Base-by-base conservation (phyloP, 2,329 filamentous ascomycete genomes). In the Nothopassalora personata region DNA sequence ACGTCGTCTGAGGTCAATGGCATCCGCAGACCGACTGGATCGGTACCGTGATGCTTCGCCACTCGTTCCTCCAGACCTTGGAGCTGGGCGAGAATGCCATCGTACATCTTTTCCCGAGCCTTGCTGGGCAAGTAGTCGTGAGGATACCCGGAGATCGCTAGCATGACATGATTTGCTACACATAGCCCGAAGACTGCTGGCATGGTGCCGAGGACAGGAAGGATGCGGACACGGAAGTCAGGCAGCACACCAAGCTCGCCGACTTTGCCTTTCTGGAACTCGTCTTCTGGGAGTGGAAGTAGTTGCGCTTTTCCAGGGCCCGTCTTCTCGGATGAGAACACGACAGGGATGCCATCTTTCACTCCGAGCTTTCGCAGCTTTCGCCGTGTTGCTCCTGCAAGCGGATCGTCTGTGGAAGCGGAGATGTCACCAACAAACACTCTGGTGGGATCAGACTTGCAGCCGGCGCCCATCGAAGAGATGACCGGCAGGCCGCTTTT, bases 181-280 rank as follows among this genome's bases (percentile, higher is more conserved):
- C 88, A 89, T 57, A 97, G 89, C 8, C 94, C 94, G 73, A 99
- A 99, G 0, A 97, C 87, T 2, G 94, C 93, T 0, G 94, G 94
- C 92, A 99, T 97, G 0, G 94, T 99, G 0, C 94, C 94, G 3
- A 99, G 78, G 0, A 99, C 94, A 0, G 94, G 94, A 8, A 99
- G 76, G 58, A 99, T 99, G n/a, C 94, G 83, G 9, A 96, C 90
- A 27, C 94, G 83, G 74, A 99, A 99, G 71, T 96, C 92, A 1
- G 92, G 89, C 53, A 99, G 82, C 0, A 95, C 90, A 47, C 91
- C 89, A 0, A 97, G 81, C 65, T 97, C 92, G 28, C 88, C 87
- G 0, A 97, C 91, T 18, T 86, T 81, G 18, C 94, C 94, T 75
- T 94, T 96, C 51, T 84, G 75, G 69, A 91, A 94, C 72, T 97